Conservation (phyloP, 2,329 filamentous ascomycete species). For the Fusarium sp. region DNA sequence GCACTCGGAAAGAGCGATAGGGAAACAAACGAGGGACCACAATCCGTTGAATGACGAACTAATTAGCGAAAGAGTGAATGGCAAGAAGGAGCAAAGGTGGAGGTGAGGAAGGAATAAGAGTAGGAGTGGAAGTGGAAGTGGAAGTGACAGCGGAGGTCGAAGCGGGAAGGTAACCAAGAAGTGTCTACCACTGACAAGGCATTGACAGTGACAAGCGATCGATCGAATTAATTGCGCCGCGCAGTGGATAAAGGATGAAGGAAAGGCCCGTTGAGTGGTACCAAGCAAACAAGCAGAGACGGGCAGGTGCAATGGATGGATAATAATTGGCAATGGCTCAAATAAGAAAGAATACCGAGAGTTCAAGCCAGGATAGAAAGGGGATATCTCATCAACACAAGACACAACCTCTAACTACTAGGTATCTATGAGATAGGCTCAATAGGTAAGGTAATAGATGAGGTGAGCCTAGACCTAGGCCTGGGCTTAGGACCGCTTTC, state of each 20-base stretch:
- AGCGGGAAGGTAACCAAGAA: conserved; percentile 10
- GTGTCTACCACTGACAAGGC: conserved; percentile 6
- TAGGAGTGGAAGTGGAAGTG: conserved; percentile 6
- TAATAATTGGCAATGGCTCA: conserved; percentile 31
- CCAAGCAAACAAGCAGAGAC: conserved; percentile 2
- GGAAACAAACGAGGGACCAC: conserved; percentile 39
- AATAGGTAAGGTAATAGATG: neutral
- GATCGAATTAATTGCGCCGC: conserved; percentile 1
- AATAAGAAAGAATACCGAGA: conserved; percentile 36
- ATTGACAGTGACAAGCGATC: conserved; percentile 11
- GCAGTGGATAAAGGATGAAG: conserved; percentile 9
- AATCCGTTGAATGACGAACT: conserved; percentile 10
- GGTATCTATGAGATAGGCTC: neutral
- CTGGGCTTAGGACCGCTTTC: conserved; percentile 9
- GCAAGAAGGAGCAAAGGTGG: conserved; percentile 16
- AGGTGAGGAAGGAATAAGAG: neutral
- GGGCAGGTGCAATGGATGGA: conserved; percentile 18
- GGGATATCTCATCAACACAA: conserved; percentile 21
- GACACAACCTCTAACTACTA: conserved; percentile 9
- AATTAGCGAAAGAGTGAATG: conserved; percentile 27
- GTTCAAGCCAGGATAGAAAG: conserved; percentile 19
- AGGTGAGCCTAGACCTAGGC: conserved; percentile 8
- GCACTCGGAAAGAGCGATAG: conserved; percentile 38
- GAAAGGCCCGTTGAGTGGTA: neutral
- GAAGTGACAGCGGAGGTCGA: neutral